phyloP scores from a whole-genome alignment of 2,329 filamentous ascomycete species.

The Thelonectria rubi region DNA sequence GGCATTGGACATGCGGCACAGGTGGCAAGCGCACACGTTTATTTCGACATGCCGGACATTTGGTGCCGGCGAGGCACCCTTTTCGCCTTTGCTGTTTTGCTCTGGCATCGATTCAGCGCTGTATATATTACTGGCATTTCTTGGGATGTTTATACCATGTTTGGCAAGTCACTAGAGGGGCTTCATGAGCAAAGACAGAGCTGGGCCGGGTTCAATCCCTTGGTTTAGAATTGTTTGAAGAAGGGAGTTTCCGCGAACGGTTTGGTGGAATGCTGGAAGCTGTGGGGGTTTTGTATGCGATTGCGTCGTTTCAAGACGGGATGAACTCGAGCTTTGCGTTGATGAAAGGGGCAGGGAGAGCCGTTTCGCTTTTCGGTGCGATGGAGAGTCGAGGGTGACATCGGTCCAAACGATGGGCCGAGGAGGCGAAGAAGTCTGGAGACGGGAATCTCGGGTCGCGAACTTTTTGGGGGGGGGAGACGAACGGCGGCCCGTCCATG shows the following conservation, averaged over 20 bases:
- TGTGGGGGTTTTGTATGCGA: neutral
- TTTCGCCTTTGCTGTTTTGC: conserved; percentile 8
- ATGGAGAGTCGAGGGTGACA: neutral
- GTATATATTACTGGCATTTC: conserved; percentile 16
- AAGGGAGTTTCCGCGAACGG: neutral
- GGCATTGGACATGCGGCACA: conserved; percentile 1
- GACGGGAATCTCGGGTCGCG: neutral
- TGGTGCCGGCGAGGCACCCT: conserved; percentile 3
- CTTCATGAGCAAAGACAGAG: conserved; percentile 5
- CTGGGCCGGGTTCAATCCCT: neutral
- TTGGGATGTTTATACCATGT: conserved; percentile 25
- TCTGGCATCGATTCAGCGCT: conserved; percentile 14
- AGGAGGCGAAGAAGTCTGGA: neutral
- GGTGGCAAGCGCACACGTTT: neutral
- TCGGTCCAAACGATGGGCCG: neutral
- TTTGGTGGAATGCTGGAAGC: neutral
- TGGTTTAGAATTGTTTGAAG: neutral
- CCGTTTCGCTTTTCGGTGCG: neutral
- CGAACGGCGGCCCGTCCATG: neutral
- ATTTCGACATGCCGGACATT: conserved; percentile 3
- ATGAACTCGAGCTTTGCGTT: conserved; percentile 6
- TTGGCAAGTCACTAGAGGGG: conserved; percentile 15
- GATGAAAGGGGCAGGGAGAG: conserved; percentile 4
- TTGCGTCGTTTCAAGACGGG: conserved; percentile 5
- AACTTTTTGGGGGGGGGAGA: neutral